A percentile compares a stretch with the other conserved stretches of the same genome.
These are phyloP conservation scores for Fusarium floridanum DNA, from an alignment of 2,329 filamentous ascomycete species.

Conservation along the genomic window DNA sequence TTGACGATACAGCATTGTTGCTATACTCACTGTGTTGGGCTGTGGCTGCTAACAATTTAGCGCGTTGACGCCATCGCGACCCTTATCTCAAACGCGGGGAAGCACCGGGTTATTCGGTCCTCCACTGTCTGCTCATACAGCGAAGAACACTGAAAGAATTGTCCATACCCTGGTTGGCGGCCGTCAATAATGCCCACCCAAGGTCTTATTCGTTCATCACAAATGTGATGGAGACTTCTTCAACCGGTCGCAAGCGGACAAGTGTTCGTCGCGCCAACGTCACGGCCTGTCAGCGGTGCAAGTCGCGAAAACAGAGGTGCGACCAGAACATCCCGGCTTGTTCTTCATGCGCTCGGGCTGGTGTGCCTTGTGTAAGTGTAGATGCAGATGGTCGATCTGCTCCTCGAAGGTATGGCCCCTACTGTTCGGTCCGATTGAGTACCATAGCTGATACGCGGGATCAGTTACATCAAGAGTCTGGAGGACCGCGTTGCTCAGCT, in stretches of 20 bases:
- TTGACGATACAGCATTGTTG: not conserved
- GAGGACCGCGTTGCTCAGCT: conserved; percentile 45
- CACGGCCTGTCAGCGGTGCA: conserved; percentile 36
- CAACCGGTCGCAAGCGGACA: conserved; percentile 6
- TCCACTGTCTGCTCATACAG: not conserved
- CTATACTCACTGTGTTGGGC: not conserved
- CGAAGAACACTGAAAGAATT: not conserved
- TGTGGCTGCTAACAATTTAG: conserved; percentile 6
- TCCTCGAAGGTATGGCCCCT: conserved; percentile 27
- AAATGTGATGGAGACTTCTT: conserved; percentile 3
- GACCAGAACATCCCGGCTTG: conserved; percentile 42
- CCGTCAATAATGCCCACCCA: not conserved
- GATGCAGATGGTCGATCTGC: conserved; percentile 31
- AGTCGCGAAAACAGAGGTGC: conserved; percentile 40
- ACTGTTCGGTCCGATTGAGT: not conserved
- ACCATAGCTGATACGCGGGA: not conserved
- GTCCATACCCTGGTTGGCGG: not conserved
- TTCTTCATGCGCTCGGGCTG: conserved; percentile 28
- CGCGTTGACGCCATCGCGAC: conserved; percentile 4
- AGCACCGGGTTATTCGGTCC: not conserved
- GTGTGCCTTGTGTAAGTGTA: conserved; percentile 31
- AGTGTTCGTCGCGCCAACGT: conserved; percentile 39
- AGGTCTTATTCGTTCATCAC: not conserved
- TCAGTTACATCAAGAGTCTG: conserved; percentile 44
- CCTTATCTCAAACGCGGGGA: not conserved